These are phyloP conservation scores for Tylopilus vinaceipallidus DNA, from an alignment of 768 basidiomycete species.

Conservation along the genomic window DNA sequence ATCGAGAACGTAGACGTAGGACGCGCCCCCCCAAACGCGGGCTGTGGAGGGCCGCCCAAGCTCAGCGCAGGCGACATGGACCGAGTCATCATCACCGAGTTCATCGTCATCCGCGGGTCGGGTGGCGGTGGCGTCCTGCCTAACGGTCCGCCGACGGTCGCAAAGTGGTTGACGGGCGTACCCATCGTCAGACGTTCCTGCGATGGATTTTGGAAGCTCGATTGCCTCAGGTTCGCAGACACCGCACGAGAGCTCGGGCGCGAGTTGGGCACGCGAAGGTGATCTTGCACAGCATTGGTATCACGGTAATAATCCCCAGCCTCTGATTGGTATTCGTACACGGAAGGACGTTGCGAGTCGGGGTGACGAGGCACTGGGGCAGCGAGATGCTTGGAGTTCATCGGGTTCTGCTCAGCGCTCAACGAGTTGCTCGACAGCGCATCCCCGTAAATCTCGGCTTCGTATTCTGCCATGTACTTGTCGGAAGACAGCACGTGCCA, in stretches of 20 bases:
- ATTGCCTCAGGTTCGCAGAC: conserved; percentile 27
- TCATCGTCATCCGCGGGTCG: conserved; percentile 45
- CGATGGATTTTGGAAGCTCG: conserved; percentile 27
- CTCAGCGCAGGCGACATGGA: conserved; percentile 33
- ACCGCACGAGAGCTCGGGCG: conserved; percentile 33
- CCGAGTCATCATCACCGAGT: conserved; percentile 43
- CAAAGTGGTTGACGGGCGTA: conserved; percentile 37
- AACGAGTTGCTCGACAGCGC: conserved; percentile 47
- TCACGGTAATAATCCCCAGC: conserved; percentile 62
- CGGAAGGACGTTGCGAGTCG: conserved; percentile 40
- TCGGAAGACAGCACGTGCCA: conserved; percentile 16
- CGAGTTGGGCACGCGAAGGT: conserved; percentile 25
- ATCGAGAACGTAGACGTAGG: conserved; percentile 61
- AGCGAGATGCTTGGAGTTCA: conserved; percentile 21
- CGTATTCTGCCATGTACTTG: conserved; percentile 48
- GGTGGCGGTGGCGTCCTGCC: conserved; percentile 41
- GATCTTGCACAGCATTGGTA: conserved; percentile 41
- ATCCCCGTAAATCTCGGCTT: conserved; percentile 58
- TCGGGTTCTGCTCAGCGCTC: conserved; percentile 29
- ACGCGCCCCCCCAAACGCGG: conserved; percentile 33
- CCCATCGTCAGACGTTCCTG: conserved; percentile 40
- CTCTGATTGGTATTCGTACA: conserved; percentile 43
- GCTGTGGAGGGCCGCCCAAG: conserved; percentile 29
- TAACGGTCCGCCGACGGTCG: conserved; percentile 37
- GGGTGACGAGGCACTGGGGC: conserved; percentile 37